A percentile compares a stretch with the other conserved stretches of the same genome.
Evolutionary conservation across 73 alveolate species (phyloP).

Genomic region (Tetrahymena elliotti): DNA sequence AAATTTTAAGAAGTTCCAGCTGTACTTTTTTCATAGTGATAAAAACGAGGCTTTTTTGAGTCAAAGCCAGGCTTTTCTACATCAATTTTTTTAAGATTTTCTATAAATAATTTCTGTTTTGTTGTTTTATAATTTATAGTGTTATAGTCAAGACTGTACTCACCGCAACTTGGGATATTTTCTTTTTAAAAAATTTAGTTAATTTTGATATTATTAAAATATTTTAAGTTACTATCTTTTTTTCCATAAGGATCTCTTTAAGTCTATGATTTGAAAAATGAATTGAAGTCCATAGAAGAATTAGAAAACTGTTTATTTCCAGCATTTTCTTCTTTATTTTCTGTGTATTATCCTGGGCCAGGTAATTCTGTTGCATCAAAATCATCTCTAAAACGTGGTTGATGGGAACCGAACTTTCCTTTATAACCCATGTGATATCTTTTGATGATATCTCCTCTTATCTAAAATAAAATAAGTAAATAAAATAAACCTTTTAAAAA

Average conservation of each 20-base stretch:
- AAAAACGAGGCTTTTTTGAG: background rate
- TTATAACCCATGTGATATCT: background rate
- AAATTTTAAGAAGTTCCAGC: background rate
- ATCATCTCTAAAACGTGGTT: background rate
- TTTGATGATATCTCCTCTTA: background rate
- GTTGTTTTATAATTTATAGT: background rate
- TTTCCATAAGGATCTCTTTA: background rate
- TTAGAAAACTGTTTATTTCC: background rate
- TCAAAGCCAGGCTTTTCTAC: background rate
- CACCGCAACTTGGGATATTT: background rate
- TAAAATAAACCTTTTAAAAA: no score
- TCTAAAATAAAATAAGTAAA: background rate
- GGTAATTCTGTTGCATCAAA: background rate
- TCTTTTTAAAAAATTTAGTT: background rate
- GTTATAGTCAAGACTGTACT: background rate
- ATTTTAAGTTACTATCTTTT: background rate
- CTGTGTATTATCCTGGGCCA: background rate
- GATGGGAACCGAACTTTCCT: background rate
- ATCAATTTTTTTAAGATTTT: background rate
- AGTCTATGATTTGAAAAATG: background rate
- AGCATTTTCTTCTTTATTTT: background rate
- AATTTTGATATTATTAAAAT: background rate
- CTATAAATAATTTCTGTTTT: background rate
- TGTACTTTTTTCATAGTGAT: background rate
- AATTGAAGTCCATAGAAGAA: background rate